Conservation (phyloP, 192 early-diverging fungal genomes). For the Lunasporangiospora selenospora region DNA sequence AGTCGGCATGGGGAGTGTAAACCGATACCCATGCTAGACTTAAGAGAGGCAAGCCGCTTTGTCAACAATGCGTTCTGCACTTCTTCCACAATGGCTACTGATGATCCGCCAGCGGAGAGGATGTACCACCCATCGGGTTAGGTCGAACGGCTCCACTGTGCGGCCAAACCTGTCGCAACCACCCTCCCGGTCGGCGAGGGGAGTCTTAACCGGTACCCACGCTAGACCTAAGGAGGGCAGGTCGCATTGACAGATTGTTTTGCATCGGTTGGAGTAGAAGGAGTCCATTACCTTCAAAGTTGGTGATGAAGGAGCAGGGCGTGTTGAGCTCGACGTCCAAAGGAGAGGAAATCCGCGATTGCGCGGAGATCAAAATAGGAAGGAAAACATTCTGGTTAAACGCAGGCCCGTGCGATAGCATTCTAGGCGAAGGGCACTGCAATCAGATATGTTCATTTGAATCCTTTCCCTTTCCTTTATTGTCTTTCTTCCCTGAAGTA, state of each 20-base stretch:
- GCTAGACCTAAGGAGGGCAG: slow-evolving; percentile 12
- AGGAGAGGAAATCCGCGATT: too few species aligned
- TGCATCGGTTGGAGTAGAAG: slow-evolving; percentile 17
- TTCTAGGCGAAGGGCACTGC: too few species aligned
- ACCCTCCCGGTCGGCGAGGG: slow-evolving; percentile 1
- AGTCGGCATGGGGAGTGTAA: slow-evolving; percentile 28
- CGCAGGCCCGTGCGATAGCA: too few species aligned
- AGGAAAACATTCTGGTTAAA: too few species aligned
- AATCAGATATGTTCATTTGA: too few species aligned
- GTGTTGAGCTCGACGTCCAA: too few species aligned
- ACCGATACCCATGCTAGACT: slow-evolving; percentile 28
- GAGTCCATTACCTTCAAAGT: slow-evolving; percentile 25
- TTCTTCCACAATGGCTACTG: slow-evolving; percentile 12
- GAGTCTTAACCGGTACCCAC: slow-evolving; percentile 3
- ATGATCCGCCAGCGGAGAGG: slow-evolving; percentile 21
- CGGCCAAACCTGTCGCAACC: slow-evolving; percentile 2
- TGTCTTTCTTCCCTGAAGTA: too few species aligned
- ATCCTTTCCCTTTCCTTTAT: too few species aligned
- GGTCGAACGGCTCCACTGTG: slow-evolving; percentile 4
- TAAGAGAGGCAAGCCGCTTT: slow-evolving; percentile 8
- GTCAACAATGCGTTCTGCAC: slow-evolving; percentile 26
- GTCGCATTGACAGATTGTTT: slow-evolving; percentile 35
- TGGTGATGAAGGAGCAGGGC: too few species aligned
- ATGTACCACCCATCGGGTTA: slow-evolving; percentile 13
- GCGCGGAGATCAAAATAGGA: too few species aligned